Evolutionary conservation across 2,329 filamentous ascomycete species (phyloP).

Genomic region (Ambrosiella cleistominuta): DNA sequence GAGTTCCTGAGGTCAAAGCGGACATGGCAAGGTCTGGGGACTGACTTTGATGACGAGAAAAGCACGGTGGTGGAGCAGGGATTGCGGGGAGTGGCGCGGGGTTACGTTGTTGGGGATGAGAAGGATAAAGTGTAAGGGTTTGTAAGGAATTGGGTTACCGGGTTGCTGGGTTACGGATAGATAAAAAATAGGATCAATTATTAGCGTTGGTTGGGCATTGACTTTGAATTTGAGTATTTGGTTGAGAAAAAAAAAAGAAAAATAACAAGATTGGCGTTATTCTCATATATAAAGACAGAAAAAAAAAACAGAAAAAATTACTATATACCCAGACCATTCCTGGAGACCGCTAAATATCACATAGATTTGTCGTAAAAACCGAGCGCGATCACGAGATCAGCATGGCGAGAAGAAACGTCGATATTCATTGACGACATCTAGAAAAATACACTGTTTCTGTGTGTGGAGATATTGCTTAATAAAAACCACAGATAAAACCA

Average conservation of each 20-base stretch:
- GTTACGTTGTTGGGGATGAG: slow-evolving; percentile 58
- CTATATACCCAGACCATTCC: no score
- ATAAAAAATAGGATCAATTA: background rate
- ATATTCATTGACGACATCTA: no score
- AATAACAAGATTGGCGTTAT: no score
- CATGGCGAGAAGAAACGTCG: no score
- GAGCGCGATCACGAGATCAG: no score
- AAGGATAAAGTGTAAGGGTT: slow-evolving; percentile 29
- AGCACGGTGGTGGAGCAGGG: slow-evolving; percentile 67
- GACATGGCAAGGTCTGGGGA: slow-evolving; percentile 84
- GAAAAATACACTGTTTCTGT: no score
- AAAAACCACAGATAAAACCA: background rate
- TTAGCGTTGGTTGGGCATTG: background rate
- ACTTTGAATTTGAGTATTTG: background rate
- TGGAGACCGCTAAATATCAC: no score
- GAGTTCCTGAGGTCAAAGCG: slow-evolving; percentile 67
- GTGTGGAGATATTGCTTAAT: background rate
- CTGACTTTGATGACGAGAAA: slow-evolving; percentile 51
- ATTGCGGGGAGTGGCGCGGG: slow-evolving; percentile 69
- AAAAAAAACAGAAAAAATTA: no score
- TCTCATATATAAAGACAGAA: no score
- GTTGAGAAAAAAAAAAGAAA: no score
- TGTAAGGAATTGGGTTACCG: background rate
- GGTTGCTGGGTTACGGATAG: background rate
- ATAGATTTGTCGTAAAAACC: no score